phyloP scores from a whole-genome alignment of 2,329 filamentous ascomycete species.

The Colletotrichum scovillei region DNA sequence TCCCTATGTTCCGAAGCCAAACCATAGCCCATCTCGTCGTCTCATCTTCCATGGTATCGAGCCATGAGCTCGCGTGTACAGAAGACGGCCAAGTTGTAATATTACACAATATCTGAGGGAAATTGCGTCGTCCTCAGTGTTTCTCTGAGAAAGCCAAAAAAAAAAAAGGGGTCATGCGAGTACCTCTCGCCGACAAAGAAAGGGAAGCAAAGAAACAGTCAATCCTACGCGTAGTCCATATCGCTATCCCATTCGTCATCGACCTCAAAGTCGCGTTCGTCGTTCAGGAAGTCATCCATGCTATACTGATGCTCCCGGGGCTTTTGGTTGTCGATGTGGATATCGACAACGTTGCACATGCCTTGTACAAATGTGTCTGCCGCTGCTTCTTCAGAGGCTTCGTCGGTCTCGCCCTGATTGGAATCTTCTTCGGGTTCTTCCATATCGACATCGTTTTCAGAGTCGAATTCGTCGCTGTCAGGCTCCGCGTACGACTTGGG shows the following conservation, averaged over 20 bases:
- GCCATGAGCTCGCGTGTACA: not conserved
- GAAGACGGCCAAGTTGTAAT: not conserved
- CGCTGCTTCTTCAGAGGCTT: slow-evolving; percentile 31
- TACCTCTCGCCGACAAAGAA: not conserved
- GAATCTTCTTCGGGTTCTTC: slow-evolving; percentile 20
- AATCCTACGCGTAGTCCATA: slow-evolving; percentile 58
- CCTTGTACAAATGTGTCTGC: slow-evolving; percentile 66
- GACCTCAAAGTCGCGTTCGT: slow-evolving; percentile 62
- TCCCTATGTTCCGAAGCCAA: not conserved
- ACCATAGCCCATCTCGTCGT: not conserved
- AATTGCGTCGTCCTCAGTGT: not conserved
- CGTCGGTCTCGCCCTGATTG: slow-evolving; percentile 25
- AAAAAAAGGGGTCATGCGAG: no score
- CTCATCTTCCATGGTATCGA: not conserved
- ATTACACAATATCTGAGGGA: not conserved
- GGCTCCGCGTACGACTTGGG: slow-evolving; percentile 55
- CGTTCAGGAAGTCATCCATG: slow-evolving; percentile 78
- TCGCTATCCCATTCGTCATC: slow-evolving; percentile 71
- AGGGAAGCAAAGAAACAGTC: not conserved
- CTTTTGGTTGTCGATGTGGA: slow-evolving; percentile 82
- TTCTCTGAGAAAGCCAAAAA: not conserved
- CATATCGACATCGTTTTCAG: slow-evolving; percentile 34
- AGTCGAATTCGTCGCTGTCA: slow-evolving; percentile 58
- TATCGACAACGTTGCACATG: slow-evolving; percentile 76
- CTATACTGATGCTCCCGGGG: slow-evolving; percentile 74